A percentile compares a stretch with the other conserved stretches of the same genome.
phyloP scores from a whole-genome alignment of 352 stramenopile species.

The Blastocystis sp. region DNA sequence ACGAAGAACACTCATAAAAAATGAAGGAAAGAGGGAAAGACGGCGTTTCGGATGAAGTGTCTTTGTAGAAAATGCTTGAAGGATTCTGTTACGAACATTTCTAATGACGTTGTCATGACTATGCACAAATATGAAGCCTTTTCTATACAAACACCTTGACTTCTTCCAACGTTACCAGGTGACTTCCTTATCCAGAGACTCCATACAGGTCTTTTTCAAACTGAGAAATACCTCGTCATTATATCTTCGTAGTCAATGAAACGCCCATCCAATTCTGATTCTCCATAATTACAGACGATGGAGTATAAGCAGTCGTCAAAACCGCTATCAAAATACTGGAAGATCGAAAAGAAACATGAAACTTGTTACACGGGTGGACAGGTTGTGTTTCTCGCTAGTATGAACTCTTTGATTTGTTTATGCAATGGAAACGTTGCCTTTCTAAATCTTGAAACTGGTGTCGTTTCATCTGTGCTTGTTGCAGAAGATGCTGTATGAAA shows the following conservation, averaged over 20 bases:
- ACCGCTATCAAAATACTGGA: slow-evolving; percentile 58
- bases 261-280: background rate
- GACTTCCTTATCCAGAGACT: background rate
- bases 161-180: background rate
- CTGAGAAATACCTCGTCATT: too few species aligned
- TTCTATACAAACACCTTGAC: too few species aligned
- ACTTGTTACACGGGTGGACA: slow-evolving; percentile 59
- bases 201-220: too few species aligned
- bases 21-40: background rate
- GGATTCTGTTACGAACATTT: background rate
- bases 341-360: slow-evolving; percentile 64
- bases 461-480: slow-evolving; percentile 36
- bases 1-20: slow-evolving; percentile 48
- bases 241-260: background rate
- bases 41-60: background rate
- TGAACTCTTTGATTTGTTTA: slow-evolving; percentile 47
- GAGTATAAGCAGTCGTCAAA: slow-evolving; percentile 63
- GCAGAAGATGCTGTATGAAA: slow-evolving; percentile 22
- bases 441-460: slow-evolving; percentile 43
- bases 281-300: slow-evolving; percentile 10
- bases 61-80: background rate
- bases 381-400: slow-evolving; percentile 27
- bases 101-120: background rate
- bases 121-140: too few species aligned
- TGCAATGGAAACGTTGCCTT: slow-evolving; percentile 65